phyloP scores from a whole-genome alignment of 2,329 filamentous ascomycete species.

The Bertia moriformis region DNA sequence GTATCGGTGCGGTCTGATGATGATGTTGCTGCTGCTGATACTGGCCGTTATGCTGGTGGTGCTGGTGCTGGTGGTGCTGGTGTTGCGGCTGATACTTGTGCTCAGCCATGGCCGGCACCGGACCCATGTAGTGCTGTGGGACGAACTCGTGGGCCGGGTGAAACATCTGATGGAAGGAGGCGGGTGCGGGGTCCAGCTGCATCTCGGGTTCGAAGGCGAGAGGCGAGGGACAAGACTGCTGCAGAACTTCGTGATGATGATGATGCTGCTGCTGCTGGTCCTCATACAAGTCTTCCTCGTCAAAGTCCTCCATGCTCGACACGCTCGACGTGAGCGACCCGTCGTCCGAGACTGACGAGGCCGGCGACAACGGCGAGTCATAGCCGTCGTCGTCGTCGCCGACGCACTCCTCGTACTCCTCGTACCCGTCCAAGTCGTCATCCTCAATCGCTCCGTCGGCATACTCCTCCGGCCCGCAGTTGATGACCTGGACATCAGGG shows the following conservation, averaged over 20 bases:
- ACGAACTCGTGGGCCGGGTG: neutral
- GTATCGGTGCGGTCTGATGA: too few relatives aligned
- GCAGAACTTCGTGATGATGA: constrained; percentile 12
- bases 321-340: constrained; percentile 39
- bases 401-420: too few relatives aligned
- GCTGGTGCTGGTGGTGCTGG: neutral
- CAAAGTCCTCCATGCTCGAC: constrained; percentile 34
- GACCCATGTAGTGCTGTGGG: neutral
- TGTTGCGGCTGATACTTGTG: too few relatives aligned
- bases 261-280: constrained; percentile 19
- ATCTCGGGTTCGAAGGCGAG: neutral
- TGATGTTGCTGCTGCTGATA: too few relatives aligned
- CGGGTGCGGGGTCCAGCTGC: neutral
- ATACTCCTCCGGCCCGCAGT: constrained; percentile 9
- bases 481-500: constrained; percentile 13
- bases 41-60: too few relatives aligned
- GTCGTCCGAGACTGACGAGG: constrained; percentile 36
- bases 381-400: constrained; percentile 28
- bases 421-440: constrained; percentile 9
- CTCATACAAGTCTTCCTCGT: constrained; percentile 28
- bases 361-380: constrained; percentile 29
- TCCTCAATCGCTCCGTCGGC: constrained; percentile 24
- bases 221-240: constrained; percentile 17
- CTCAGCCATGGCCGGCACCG: neutral
- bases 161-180: neutral